Conservation (phyloP, 176 grass and related monocot genomes). For the Avena eriantha region DNA sequence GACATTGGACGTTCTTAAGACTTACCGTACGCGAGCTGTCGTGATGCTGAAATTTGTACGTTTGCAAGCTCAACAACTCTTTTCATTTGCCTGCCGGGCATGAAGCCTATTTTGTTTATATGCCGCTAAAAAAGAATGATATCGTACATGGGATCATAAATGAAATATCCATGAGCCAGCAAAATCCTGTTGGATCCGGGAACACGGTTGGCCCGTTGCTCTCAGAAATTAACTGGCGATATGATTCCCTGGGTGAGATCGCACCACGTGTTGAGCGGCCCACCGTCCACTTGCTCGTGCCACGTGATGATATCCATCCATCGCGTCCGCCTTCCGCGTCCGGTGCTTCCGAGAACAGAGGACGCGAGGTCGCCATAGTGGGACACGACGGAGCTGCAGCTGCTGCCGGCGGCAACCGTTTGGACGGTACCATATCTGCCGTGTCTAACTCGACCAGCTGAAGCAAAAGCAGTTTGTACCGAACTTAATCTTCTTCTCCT, state of each 20-base stretch:
- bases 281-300: slow-evolving; percentile 19
- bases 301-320: slow-evolving; percentile 25
- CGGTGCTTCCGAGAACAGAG: not conserved
- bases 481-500: not conserved
- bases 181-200: not conserved
- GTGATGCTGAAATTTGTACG: not conserved
- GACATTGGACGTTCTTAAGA: not conserved
- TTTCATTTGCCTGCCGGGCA: not conserved
- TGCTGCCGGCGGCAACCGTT: not conserved
- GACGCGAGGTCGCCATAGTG: not conserved
- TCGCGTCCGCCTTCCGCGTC: not conserved
- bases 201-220: slow-evolving; percentile 5
- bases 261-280: not conserved
- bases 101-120: not conserved
- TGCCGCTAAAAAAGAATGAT: not conserved
- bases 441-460: not conserved
- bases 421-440: not conserved
- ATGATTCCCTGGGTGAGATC: slow-evolving; percentile 18
- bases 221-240: slow-evolving; percentile 3
- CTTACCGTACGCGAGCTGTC: slow-evolving; percentile 4
- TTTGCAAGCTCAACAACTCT: not conserved
- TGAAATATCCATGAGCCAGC: not conserved
- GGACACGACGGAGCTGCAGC: slow-evolving; percentile 4
- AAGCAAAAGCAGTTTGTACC: not conserved
- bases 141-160: not conserved